phyloP scores from a whole-genome alignment of 75 land plant genomes.

The Isoetes taiwanensis region DNA sequence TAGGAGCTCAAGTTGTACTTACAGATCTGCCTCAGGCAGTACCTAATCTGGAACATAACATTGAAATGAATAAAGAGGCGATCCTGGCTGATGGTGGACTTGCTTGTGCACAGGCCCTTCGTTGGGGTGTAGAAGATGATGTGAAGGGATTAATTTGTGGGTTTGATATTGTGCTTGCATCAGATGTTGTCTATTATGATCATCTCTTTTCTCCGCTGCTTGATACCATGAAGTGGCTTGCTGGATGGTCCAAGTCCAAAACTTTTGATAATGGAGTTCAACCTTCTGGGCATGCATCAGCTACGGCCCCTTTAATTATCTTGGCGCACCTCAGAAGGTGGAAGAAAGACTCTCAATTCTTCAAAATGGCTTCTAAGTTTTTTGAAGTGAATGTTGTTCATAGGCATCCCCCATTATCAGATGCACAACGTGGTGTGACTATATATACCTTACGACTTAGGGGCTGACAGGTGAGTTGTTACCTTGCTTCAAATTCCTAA shows the following conservation, averaged over 20 bases:
- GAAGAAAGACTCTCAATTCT: slow-evolving; percentile 83
- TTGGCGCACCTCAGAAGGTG: slow-evolving; percentile 89
- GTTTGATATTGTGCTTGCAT: slow-evolving; percentile 53
- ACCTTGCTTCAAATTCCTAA: too few species aligned
- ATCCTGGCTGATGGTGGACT: slow-evolving; percentile 33
- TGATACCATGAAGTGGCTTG: slow-evolving; percentile 39
- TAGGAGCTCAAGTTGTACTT: slow-evolving; percentile 55
- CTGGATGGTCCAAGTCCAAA: background rate
- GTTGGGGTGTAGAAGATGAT: slow-evolving; percentile 67
- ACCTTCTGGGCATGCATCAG: too few species aligned
- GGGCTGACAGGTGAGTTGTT: too few species aligned
- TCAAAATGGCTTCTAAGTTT: slow-evolving; percentile 68
- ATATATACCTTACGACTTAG: too few species aligned
- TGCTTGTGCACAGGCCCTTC: slow-evolving; percentile 33
- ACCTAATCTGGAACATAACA: slow-evolving; percentile 58
- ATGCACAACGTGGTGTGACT: slow-evolving; percentile 40
- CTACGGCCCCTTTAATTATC: slow-evolving; percentile 25
- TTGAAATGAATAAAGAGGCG: slow-evolving; percentile 24
- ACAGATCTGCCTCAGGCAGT: slow-evolving; percentile 83
- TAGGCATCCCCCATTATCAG: slow-evolving; percentile 29
- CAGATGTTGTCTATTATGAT: slow-evolving; percentile 84
- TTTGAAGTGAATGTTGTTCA: slow-evolving; percentile 47
- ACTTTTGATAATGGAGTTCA: background rate
- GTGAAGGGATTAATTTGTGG: slow-evolving; percentile 6
- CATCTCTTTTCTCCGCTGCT: slow-evolving; percentile 62